A percentile compares a stretch with the other conserved stretches of the same genome.
Evolutionary conservation across 169 alveolate species (phyloP).

Genomic region (Cryptosporidium sp.): DNA sequence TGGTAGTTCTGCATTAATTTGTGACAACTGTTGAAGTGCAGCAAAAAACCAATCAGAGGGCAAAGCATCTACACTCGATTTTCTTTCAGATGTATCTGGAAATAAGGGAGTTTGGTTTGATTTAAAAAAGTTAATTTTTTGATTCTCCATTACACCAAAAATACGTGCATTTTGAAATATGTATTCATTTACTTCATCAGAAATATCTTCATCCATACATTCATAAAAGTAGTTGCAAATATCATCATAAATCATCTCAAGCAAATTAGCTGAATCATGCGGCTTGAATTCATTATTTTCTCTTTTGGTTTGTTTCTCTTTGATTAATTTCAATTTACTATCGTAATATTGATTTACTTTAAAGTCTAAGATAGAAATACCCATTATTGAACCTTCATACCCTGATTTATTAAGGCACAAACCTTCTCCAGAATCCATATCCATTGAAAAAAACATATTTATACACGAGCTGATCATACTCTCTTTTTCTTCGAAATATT

Average conservation of each 20-base stretch:
- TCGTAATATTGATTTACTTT: constrained; percentile 16
- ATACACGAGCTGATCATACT: constrained; percentile 38
- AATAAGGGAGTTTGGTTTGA: neutral
- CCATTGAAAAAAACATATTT: constrained; percentile 16
- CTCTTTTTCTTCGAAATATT: constrained; percentile 58
- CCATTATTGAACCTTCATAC: constrained; percentile 30
- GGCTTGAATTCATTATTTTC: constrained; percentile 1
- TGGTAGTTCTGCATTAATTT: constrained; percentile 41
- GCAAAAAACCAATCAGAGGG: constrained; percentile 64
- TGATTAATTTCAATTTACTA: neutral
- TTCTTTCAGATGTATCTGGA: constrained; percentile 49
- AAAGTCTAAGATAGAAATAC: constrained; percentile 36
- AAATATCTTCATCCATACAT: constrained; percentile 46
- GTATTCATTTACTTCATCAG: constrained; percentile 34
- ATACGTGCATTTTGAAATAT: constrained; percentile 15
- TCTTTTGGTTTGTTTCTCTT: neutral
- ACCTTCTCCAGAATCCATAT: constrained; percentile 30
- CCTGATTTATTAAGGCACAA: constrained; percentile 9
- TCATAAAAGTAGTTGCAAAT: constrained; percentile 58
- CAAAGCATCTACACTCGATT: constrained; percentile 28
- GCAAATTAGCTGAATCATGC: constrained; percentile 36
- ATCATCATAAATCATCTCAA: constrained; percentile 44
- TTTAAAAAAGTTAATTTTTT: neutral
- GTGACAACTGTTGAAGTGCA: constrained; percentile 34
- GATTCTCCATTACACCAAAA: constrained; percentile 21